A percentile compares a stretch with the other conserved stretches of the same genome.
Conservation (phyloP, 208 protist genomes). For the Perkinsela sp. region DNA sequence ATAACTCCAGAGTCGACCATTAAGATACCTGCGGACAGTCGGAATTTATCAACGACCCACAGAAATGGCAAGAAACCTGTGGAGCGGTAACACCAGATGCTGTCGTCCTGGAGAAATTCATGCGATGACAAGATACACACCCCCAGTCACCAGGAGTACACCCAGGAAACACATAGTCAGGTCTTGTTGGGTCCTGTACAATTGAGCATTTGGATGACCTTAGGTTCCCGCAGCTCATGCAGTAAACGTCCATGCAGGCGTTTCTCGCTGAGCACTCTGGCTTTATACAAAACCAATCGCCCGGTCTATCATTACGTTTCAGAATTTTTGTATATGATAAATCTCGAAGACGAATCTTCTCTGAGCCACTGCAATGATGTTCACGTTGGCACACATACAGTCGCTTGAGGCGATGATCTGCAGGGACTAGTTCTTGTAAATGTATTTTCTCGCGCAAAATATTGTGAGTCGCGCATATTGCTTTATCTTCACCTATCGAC, state of each 20-base stretch:
- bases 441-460: neutral
- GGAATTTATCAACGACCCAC: neutral
- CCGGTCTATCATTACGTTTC: neutral
- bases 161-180: conserved; percentile 6
- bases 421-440: neutral
- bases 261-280: neutral
- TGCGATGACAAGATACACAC: neutral
- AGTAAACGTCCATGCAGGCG: neutral
- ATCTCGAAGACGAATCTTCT: neutral
- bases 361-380: neutral
- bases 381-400: neutral
- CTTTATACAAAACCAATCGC: neutral
- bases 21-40: too few species aligned
- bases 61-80: neutral
- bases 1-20: too few species aligned
- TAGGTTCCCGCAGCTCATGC: neutral
- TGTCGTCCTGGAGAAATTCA: neutral
- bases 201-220: conserved; percentile 6
- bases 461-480: neutral
- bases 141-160: neutral
- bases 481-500: neutral
- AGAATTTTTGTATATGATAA: neutral
- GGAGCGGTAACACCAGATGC: neutral
- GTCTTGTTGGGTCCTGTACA: conserved; percentile 9
- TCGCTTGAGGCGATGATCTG: neutral